Evolutionary conservation across 768 basidiomycete genomes (phyloP).

Genomic region (Lactarius sanguifluus): DNA sequence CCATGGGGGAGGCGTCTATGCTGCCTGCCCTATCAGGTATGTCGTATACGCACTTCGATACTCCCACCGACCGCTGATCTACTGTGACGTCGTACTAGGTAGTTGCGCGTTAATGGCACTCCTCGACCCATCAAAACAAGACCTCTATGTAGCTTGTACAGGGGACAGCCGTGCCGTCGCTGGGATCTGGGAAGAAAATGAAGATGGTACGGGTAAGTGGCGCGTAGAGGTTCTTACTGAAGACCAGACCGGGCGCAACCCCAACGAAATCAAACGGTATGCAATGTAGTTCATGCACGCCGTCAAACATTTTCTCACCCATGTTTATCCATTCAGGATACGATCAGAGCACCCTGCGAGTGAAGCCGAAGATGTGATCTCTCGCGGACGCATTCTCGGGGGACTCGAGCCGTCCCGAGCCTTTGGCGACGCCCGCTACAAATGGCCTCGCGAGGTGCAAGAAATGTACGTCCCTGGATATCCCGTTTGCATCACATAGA

Average conservation of each 20-base stretch:
- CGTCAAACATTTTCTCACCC: slow-evolving; percentile 4
- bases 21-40: slow-evolving; percentile 78
- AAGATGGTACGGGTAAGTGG: slow-evolving; percentile 74
- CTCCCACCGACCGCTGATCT: neutral
- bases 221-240: slow-evolving; percentile 91
- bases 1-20: slow-evolving; percentile 68
- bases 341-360: slow-evolving; percentile 79
- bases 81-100: slow-evolving; percentile 45
- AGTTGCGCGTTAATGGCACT: slow-evolving; percentile 90
- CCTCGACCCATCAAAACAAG: slow-evolving; percentile 78
- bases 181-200: slow-evolving; percentile 78
- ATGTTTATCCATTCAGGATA: slow-evolving; percentile 47
- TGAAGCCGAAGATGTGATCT: slow-evolving; percentile 71
- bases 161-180: slow-evolving; percentile 97
- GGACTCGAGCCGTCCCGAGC: slow-evolving; percentile 84
- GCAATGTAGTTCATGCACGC: slow-evolving; percentile 21
- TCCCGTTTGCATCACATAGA: neutral
- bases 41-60: slow-evolving; percentile 10
- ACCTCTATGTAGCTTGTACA: slow-evolving; percentile 87
- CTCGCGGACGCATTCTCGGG: slow-evolving; percentile 80
- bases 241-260: slow-evolving; percentile 94
- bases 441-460: slow-evolving; percentile 76
- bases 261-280: slow-evolving; percentile 79
- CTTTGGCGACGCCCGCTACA: slow-evolving; percentile 89
- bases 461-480: slow-evolving; percentile 53